These are phyloP conservation scores for Klebsormidium nitens DNA, from an alignment of 139 green algal species.

Conservation along the genomic window DNA sequence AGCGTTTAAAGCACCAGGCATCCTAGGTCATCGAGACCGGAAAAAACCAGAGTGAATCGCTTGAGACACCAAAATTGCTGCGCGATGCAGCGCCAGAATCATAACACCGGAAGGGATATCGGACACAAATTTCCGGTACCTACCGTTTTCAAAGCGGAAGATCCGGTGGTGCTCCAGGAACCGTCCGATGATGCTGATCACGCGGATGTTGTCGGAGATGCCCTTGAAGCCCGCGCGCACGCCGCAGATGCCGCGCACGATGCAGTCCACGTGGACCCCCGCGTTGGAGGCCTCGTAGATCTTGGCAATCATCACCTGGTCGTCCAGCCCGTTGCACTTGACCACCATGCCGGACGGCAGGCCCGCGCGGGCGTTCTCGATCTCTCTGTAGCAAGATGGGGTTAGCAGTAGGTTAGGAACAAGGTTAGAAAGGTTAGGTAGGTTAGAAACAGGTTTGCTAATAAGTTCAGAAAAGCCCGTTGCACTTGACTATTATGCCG, in stretches of 20 bases:
- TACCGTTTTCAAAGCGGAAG: conserved; percentile 49
- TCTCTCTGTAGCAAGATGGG: too few species aligned
- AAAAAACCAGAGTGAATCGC: too few species aligned
- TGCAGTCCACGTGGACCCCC: conserved; percentile 51
- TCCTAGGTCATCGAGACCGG: too few species aligned
- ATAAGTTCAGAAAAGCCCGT: background rate
- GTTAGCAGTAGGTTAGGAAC: too few species aligned
- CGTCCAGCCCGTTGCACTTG: conserved; percentile 60
- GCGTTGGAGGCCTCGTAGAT: conserved; percentile 51
- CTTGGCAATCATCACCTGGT: conserved; percentile 45
- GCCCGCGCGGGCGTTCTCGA: conserved; percentile 42
- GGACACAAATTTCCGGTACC: too few species aligned
- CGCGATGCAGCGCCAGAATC: too few species aligned
- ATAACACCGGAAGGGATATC: conserved; percentile 28
- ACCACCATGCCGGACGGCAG: conserved; percentile 39
- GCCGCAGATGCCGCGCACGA: conserved; percentile 55
- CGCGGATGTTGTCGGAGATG: conserved; percentile 53
- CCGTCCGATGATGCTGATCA: conserved; percentile 53
- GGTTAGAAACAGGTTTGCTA: conserved; percentile 5
- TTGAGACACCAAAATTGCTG: too few species aligned
- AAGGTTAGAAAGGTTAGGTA: conserved; percentile 24
- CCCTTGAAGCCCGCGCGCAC: conserved; percentile 47
- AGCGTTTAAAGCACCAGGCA: too few species aligned
- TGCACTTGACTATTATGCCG: conserved; percentile 37
- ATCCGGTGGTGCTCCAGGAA: conserved; percentile 59